Evolutionary conservation across 371 early-diverging fungal species (phyloP).

Genomic region (Synchytrium microbalum): DNA sequence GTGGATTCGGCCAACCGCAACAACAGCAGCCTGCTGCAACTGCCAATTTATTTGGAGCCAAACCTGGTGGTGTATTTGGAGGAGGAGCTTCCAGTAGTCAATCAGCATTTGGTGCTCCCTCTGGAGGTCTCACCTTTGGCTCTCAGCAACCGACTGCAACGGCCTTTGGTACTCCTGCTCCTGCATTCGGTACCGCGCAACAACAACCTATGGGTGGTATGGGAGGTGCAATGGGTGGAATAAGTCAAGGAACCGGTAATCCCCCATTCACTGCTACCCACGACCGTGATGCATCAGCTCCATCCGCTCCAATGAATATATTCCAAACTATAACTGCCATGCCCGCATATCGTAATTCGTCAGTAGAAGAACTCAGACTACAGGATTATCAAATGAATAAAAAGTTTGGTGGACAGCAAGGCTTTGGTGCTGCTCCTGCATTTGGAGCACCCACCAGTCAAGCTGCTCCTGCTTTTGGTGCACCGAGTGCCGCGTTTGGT

Average conservation of each 20-base stretch:
- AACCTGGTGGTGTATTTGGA: conserved; percentile 1
- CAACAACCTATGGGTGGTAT: no score
- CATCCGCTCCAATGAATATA: background rate
- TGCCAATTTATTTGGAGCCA: background rate
- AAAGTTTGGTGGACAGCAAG: conserved; percentile 40
- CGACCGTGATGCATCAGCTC: background rate
- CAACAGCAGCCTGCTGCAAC: background rate
- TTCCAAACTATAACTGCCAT: conserved; percentile 82
- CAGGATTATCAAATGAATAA: conserved; percentile 84
- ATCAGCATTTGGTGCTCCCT: background rate
- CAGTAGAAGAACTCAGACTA: conserved; percentile 84
- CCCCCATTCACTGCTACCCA: conserved; percentile 3
- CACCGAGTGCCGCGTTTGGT: background rate
- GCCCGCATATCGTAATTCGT: conserved; percentile 77
- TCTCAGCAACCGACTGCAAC: background rate
- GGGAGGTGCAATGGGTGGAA: background rate
- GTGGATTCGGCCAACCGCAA: no score
- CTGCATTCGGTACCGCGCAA: background rate
- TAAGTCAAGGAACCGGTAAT: background rate
- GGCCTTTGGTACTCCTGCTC: conserved; percentile 1
- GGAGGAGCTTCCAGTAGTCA: background rate
- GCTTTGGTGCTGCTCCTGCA: conserved; percentile 2
- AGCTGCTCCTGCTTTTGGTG: background rate
- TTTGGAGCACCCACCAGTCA: background rate
- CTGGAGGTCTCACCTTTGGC: background rate